Conservation (phyloP, 345 rosid species). For the Pistacia vera region DNA sequence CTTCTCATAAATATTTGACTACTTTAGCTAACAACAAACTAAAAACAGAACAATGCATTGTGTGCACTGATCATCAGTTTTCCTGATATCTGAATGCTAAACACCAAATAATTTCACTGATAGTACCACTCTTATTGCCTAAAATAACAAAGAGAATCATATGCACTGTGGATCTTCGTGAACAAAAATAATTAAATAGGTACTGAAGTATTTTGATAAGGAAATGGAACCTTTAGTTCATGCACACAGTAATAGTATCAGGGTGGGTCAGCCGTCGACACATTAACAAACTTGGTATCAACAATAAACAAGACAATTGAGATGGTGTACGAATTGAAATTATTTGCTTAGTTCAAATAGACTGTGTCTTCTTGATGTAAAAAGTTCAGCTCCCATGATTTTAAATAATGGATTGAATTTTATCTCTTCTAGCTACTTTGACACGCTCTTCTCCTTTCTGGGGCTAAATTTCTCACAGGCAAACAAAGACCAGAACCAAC, state of each 20-base stretch:
- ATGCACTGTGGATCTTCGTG: neutral
- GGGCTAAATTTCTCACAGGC: no score
- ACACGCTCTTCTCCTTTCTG: no score
- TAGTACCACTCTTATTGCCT: neutral
- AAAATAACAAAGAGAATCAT: neutral
- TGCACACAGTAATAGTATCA: neutral
- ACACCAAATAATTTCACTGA: neutral
- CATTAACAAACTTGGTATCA: neutral
- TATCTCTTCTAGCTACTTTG: neutral
- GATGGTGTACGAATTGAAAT: neutral
- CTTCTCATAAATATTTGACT: neutral
- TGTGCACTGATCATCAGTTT: neutral
- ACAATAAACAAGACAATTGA: neutral
- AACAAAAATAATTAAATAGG: neutral
- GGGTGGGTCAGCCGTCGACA: no score
- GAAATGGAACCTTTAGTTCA: neutral
- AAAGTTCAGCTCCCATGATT: neutral
- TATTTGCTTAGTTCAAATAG: neutral
- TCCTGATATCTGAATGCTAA: constrained; percentile 3
- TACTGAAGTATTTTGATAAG: neutral
- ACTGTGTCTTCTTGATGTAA: neutral
- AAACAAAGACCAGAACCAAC: no score
- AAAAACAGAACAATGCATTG: neutral
- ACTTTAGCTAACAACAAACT: neutral
- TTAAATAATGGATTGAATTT: neutral